Evolutionary conservation across 495 filamentous ascomycete genomes (phyloP).

Genomic region (Xanthoparmelia taractica): DNA sequence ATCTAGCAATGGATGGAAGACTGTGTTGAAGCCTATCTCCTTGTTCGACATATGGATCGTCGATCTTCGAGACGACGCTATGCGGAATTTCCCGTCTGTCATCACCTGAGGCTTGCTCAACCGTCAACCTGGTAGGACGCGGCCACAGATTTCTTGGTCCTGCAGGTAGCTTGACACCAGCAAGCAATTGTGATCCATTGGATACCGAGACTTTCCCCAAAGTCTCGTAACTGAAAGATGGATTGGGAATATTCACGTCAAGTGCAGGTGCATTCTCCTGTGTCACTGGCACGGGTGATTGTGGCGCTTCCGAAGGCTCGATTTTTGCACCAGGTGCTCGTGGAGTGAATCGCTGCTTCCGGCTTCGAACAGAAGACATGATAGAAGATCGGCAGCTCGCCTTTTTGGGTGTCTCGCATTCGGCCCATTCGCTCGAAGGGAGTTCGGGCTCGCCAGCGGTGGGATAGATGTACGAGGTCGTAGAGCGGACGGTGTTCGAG

Average conservation of each 20-base stretch:
- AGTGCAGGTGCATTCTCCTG: slow-evolving; percentile 5
- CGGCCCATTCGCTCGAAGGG: background rate
- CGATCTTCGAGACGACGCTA: background rate
- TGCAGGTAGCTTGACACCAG: background rate
- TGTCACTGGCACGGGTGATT: background rate
- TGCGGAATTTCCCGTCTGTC: background rate
- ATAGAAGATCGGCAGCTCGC: slow-evolving; percentile 10
- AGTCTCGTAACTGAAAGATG: background rate
- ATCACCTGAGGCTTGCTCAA: background rate
- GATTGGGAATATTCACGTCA: slow-evolving; percentile 9
- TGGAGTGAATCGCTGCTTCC: background rate
- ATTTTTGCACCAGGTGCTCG: background rate
- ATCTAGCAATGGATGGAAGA: background rate
- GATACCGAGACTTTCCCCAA: background rate
- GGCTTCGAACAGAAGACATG: slow-evolving; percentile 13
- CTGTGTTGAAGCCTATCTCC: background rate
- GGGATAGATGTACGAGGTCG: slow-evolving; percentile 5
- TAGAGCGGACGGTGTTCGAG: slow-evolving; percentile 10
- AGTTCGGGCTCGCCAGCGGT: background rate
- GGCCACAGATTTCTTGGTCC: background rate
- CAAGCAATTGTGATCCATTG: background rate
- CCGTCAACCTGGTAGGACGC: slow-evolving; percentile 5
- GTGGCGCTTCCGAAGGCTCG: background rate
- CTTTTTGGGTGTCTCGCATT: slow-evolving; percentile 12
- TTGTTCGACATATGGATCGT: slow-evolving; percentile 4